These are phyloP conservation scores for Huntiella abstrusa DNA, from an alignment of 2,329 filamentous ascomycete genomes.

Conservation along the genomic window DNA sequence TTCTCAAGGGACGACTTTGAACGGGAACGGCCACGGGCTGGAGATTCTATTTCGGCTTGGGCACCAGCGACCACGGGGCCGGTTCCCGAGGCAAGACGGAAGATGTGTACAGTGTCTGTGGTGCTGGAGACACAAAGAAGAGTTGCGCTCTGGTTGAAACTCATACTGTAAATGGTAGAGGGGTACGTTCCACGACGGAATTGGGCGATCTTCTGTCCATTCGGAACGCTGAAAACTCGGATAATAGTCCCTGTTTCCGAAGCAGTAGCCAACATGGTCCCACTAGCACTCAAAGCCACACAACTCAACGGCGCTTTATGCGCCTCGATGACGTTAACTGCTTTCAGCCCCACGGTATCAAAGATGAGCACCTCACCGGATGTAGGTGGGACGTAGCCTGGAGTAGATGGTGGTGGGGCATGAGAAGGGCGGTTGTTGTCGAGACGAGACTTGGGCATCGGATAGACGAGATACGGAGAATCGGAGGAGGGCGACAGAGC, in stretches of 20 bases:
- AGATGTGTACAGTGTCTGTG: slow-evolving; percentile 92
- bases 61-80: slow-evolving; percentile 18
- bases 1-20: not conserved
- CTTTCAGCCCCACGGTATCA: slow-evolving; percentile 73
- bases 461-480: slow-evolving; percentile 89
- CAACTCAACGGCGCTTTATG: slow-evolving; percentile 82
- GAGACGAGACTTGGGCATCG: slow-evolving; percentile 56
- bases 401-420: slow-evolving; percentile 45
- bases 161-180: slow-evolving; percentile 94
- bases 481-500: slow-evolving; percentile 87
- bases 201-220: slow-evolving; percentile 84
- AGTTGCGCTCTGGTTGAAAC: slow-evolving; percentile 87
- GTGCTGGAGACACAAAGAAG: slow-evolving; percentile 89
- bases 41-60: slow-evolving; percentile 19
- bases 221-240: slow-evolving; percentile 80
- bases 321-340: slow-evolving; percentile 87
- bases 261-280: slow-evolving; percentile 77
- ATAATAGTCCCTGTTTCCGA: slow-evolving; percentile 98
- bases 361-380: slow-evolving; percentile 87
- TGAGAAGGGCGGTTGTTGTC: slow-evolving; percentile 53
- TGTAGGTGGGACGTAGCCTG: slow-evolving; percentile 62
- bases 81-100: slow-evolving; percentile 47
- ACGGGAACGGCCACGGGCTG: slow-evolving; percentile 22
- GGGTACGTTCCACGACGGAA: slow-evolving; percentile 92
- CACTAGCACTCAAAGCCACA: slow-evolving; percentile 81